Conservation (phyloP, 768 basidiomycete species). For the Hericium coralloides region DNA sequence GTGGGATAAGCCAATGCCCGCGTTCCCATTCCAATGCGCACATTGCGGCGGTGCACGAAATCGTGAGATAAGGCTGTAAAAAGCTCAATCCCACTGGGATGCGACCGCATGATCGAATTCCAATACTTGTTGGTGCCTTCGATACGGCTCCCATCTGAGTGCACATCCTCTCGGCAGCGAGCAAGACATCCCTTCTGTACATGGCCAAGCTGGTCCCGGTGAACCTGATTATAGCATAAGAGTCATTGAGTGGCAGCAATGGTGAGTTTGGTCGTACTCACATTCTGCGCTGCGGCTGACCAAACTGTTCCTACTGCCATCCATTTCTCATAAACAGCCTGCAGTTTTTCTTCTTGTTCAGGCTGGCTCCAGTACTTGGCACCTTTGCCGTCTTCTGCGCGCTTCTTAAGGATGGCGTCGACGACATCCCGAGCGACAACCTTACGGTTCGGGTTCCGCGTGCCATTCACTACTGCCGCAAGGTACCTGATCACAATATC, state of each 20-base stretch:
- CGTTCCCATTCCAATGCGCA: constrained; percentile 13
- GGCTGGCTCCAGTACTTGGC: constrained; percentile 13
- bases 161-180: constrained; percentile 14
- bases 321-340: constrained; percentile 7
- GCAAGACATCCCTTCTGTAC: constrained; percentile 21
- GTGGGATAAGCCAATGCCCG: no score
- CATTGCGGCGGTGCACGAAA: constrained; percentile 17
- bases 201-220: constrained; percentile 20
- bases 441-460: not conserved
- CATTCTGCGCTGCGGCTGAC: constrained; percentile 11
- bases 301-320: not conserved
- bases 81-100: constrained; percentile 17
- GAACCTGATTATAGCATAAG: constrained; percentile 18
- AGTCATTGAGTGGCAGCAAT: not conserved
- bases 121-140: constrained; percentile 17
- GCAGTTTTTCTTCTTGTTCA: constrained; percentile 14
- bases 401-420: not conserved
- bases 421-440: not conserved
- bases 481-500: not conserved
- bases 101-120: constrained; percentile 16
- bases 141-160: constrained; percentile 16
- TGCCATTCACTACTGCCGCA: not conserved
- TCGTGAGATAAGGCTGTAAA: constrained; percentile 14
- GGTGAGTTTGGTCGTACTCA: not conserved
- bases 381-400: not conserved